phyloP scores from a whole-genome alignment of 2,329 filamentous ascomycete genomes.

The Botrytis porri region DNA sequence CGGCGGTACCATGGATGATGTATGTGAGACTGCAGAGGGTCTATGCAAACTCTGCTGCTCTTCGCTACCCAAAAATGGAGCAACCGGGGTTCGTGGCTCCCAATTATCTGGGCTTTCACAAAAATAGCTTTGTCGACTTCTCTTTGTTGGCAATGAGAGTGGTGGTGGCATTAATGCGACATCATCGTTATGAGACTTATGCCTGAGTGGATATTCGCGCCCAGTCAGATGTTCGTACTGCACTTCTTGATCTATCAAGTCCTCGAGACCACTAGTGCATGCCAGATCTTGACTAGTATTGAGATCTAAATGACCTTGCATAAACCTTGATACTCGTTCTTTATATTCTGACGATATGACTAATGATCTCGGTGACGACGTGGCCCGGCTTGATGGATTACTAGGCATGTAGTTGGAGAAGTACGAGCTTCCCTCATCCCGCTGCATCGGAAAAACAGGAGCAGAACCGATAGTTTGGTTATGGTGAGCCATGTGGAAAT shows the following conservation, averaged over 20 bases:
- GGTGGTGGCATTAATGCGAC: conserved; percentile 6
- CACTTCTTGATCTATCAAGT: conserved; percentile 19
- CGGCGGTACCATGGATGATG: neutral
- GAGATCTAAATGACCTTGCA: conserved; percentile 3
- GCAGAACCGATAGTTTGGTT: neutral
- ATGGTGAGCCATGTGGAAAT: neutral
- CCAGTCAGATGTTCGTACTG: conserved; percentile 7
- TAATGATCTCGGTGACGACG: neutral
- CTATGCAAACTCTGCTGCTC: neutral
- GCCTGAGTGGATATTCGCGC: neutral
- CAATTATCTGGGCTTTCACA: neutral
- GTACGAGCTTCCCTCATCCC: neutral
- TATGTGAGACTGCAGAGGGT: neutral
- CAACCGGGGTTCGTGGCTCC: neutral
- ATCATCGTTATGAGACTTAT: conserved; percentile 3
- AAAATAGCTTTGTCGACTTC: conserved; percentile 9
- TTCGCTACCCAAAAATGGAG: neutral
- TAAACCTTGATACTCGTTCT: conserved; percentile 7
- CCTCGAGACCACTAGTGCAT: conserved; percentile 4
- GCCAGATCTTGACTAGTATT: neutral
- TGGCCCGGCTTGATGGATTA: neutral
- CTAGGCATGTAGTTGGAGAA: neutral
- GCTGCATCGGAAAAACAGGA: conserved; percentile 2
- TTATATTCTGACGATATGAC: conserved; percentile 9
- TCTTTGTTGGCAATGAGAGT: conserved; percentile 5